Evolutionary conservation across 1,284 basidiomycete species (phyloP).

Genomic region (Heterobasidion parviporum): DNA sequence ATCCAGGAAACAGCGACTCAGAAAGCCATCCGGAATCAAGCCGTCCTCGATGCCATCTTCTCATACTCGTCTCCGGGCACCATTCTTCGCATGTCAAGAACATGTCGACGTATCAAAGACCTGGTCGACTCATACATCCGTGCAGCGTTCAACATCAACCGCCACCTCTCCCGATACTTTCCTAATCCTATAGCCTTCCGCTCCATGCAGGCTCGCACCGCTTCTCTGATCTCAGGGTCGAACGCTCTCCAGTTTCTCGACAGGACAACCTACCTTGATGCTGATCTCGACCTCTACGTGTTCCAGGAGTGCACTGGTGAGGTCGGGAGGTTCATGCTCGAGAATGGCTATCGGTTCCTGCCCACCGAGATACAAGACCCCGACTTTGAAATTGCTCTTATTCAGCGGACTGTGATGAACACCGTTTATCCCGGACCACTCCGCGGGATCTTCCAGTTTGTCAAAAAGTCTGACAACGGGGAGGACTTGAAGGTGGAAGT

Average conservation of each 20-base stretch:
- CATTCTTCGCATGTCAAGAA: slow-evolving; percentile 15
- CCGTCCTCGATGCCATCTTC: slow-evolving; percentile 18
- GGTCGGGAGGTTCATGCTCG: slow-evolving; percentile 10
- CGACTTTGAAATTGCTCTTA: background rate
- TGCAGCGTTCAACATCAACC: slow-evolving; percentile 14
- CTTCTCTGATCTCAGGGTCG: slow-evolving; percentile 31
- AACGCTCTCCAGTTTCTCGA: slow-evolving; percentile 32
- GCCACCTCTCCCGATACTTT: slow-evolving; percentile 20
- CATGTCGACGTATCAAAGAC: slow-evolving; percentile 12
- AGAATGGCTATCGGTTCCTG: slow-evolving; percentile 13
- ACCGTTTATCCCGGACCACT: background rate
- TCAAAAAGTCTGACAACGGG: background rate
- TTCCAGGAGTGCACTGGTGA: slow-evolving; percentile 12
- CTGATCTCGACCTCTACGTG: slow-evolving; percentile 32
- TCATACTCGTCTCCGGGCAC: slow-evolving; percentile 11
- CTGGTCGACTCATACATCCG: slow-evolving; percentile 14
- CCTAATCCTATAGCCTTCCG: slow-evolving; percentile 19
- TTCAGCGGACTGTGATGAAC: background rate
- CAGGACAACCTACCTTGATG: slow-evolving; percentile 20
- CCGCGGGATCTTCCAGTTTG: background rate
- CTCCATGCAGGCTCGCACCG: slow-evolving; percentile 21
- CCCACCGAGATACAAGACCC: background rate
- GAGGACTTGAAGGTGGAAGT: background rate
- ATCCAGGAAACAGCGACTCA: background rate
- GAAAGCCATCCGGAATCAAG: background rate